Evolutionary conservation across 192 early-diverging fungal species (phyloP).

Genomic region (Tieghemiomyces parasiticus): DNA sequence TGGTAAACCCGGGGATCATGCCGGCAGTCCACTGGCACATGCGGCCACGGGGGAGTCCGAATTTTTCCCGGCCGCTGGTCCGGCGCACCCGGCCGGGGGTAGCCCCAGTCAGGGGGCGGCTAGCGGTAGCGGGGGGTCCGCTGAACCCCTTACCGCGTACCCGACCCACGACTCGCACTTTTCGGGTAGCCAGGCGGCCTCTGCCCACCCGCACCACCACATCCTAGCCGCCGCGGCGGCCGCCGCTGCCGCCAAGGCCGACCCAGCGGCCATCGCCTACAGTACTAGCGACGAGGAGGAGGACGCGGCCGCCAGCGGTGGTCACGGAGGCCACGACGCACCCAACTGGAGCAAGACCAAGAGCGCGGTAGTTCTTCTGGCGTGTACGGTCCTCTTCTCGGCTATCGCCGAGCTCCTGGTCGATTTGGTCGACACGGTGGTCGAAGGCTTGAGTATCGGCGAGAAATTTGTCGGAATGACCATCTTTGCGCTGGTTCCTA

Average conservation of each 20-base stretch:
- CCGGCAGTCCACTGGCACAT: no score
- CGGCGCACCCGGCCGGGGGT: no score
- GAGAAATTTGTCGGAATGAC: constrained; percentile 90
- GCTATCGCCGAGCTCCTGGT: constrained; percentile 91
- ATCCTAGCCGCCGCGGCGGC: neutral
- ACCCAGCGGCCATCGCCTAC: no score
- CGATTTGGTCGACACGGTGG: constrained; percentile 64
- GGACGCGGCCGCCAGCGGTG: constrained; percentile 41
- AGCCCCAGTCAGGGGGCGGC: no score
- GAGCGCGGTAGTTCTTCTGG: constrained; percentile 59
- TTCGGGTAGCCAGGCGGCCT: neutral
- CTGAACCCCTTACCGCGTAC: no score
- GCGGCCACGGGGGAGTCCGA: no score
- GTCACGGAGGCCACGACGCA: constrained; percentile 70
- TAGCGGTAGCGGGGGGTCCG: no score
- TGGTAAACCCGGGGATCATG: no score
- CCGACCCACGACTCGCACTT: no score
- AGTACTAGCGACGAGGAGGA: no score
- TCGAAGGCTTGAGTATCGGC: constrained; percentile 45
- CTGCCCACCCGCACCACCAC: neutral
- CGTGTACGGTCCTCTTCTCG: constrained; percentile 69
- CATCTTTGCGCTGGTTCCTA: constrained; percentile 89
- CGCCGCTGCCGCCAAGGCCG: neutral
- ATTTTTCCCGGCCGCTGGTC: no score
- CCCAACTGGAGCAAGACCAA: constrained; percentile 83